Evolutionary conservation across 139 green algal genomes (phyloP).

Genomic region (Chlorella sp.): DNA sequence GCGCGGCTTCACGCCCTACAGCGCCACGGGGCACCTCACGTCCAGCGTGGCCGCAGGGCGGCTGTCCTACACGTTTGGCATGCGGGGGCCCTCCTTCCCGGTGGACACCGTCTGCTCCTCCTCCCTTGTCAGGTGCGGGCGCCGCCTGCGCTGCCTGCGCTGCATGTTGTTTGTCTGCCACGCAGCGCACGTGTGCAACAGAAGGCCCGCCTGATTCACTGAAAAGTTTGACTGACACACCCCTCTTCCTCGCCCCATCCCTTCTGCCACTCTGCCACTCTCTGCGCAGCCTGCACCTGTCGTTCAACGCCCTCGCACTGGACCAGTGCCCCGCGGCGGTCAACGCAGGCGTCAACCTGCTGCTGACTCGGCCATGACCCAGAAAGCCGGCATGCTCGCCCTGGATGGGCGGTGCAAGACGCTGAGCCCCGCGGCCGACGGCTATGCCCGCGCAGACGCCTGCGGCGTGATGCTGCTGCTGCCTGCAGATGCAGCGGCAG

Average conservation of each 20-base stretch:
- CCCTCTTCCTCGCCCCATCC: not conserved
- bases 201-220: no score
- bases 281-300: conserved; percentile 23
- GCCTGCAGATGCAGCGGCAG: not conserved
- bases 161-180: no score
- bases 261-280: no score
- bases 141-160: no score
- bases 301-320: conserved; percentile 63
- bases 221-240: not conserved
- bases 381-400: conserved; percentile 75
- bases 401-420: conserved; percentile 86
- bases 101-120: conserved; percentile 62
- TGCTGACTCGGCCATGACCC: conserved; percentile 72
- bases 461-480: conserved; percentile 48
- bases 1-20: conserved; percentile 61
- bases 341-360: conserved; percentile 75
- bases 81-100: conserved; percentile 58
- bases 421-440: conserved; percentile 73
- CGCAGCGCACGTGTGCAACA: no score
- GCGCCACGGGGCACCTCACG: conserved; percentile 74
- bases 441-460: conserved; percentile 37
- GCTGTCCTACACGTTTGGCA: conserved; percentile 61
- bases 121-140: conserved; percentile 46
- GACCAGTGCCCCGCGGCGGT: conserved; percentile 36
- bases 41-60: conserved; percentile 69